Evolutionary conservation across 1,284 basidiomycete genomes (phyloP).

Genomic region (Cryptococcus sp.): DNA sequence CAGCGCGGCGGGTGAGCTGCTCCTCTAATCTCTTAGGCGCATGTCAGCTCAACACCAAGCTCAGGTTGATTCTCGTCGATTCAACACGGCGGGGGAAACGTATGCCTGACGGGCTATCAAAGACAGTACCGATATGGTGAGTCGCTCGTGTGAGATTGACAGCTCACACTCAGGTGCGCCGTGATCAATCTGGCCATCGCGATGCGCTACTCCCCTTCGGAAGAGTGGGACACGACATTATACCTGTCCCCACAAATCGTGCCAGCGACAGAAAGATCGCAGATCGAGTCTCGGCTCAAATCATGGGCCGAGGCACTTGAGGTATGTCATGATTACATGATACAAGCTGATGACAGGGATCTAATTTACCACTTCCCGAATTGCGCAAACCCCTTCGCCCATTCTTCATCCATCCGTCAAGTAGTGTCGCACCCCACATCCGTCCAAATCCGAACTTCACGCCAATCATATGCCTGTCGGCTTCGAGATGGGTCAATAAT

Average conservation of each 20-base stretch:
- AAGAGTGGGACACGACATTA: constrained; percentile 41
- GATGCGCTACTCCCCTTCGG: constrained; percentile 1
- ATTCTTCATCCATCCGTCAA: constrained; percentile 52
- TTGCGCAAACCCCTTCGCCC: constrained; percentile 50
- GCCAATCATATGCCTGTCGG: constrained; percentile 52
- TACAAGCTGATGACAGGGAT: constrained; percentile 28
- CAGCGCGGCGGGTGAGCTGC: constrained; percentile 62
- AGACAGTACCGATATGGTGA: constrained; percentile 89
- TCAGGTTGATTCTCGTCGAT: constrained; percentile 84
- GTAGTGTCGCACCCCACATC: constrained; percentile 34
- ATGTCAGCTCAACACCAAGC: constrained; percentile 1
- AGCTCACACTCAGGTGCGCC: constrained; percentile 59
- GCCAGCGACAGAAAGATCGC: constrained; percentile 46
- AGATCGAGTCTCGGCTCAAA: constrained; percentile 67
- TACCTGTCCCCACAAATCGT: constrained; percentile 50
- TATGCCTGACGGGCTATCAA: constrained; percentile 90
- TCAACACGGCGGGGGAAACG: constrained; percentile 92
- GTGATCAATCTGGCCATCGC: constrained; percentile 74
- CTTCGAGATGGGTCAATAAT: constrained; percentile 42
- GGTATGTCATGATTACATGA: constrained; percentile 26
- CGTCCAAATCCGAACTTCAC: constrained; percentile 33
- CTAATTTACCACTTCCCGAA: constrained; percentile 46
- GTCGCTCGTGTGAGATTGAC: background rate
- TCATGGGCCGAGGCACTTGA: constrained; percentile 74
- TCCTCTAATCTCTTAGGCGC: background rate